These are phyloP conservation scores for Scheffersomyces lignosus DNA, from an alignment of 805 yeast species.

Conservation along the genomic window DNA sequence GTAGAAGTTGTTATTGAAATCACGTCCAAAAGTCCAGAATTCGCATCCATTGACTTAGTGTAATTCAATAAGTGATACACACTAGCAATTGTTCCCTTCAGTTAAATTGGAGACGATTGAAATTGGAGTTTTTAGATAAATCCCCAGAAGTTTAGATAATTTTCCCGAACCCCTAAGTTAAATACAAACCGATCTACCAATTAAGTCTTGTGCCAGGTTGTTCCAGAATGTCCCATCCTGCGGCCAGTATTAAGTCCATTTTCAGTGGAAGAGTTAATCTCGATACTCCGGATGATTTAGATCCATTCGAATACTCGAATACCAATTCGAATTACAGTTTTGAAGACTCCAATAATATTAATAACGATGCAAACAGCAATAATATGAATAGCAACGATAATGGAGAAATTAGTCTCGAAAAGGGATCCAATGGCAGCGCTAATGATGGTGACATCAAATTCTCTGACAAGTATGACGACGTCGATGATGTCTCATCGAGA, in stretches of 20 bases:
- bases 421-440: not conserved
- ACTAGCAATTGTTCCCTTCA: too few species aligned
- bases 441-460: constrained; percentile 1
- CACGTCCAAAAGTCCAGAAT: too few species aligned
- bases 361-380: not conserved
- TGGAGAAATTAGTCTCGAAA: not conserved
- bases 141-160: too few species aligned
- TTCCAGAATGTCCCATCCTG: constrained; percentile 39
- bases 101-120: too few species aligned
- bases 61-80: too few species aligned
- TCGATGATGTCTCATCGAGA: constrained; percentile 14
- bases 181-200: too few species aligned
- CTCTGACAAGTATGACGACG: constrained; percentile 7
- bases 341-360: not conserved
- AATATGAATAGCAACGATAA: not conserved
- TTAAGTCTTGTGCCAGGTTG: too few species aligned
- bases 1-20: too few species aligned
- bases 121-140: too few species aligned
- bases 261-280: constrained; percentile 34
- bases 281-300: constrained; percentile 25
- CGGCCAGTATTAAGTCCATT: constrained; percentile 41
- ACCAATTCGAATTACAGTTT: constrained; percentile 1
- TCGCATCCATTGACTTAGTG: too few species aligned
- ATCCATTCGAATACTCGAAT: constrained; percentile 14
- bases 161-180: too few species aligned